phyloP scores from a whole-genome alignment of 1,284 basidiomycete genomes.

The Sporisorium exsertum region DNA sequence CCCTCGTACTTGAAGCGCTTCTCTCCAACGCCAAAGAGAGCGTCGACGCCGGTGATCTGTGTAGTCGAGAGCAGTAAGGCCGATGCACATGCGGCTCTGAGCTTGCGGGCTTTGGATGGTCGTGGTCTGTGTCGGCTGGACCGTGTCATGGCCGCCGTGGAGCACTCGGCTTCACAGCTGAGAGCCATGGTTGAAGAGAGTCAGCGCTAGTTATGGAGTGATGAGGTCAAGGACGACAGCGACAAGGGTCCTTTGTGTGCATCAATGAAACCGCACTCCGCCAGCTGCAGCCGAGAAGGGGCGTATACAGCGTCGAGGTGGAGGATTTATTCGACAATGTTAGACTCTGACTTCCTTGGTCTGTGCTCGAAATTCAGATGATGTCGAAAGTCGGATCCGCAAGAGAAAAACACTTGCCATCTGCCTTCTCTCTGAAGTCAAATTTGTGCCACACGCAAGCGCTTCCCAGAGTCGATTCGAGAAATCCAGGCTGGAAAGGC shows the following conservation, averaged over 20 bases:
- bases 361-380: background rate
- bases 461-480: background rate
- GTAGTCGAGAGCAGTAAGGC: slow-evolving; percentile 28
- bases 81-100: slow-evolving; percentile 23
- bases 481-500: background rate
- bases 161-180: slow-evolving; percentile 41
- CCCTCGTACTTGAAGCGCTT: slow-evolving; percentile 87
- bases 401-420: background rate
- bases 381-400: background rate
- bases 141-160: slow-evolving; percentile 20
- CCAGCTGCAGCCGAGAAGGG: background rate
- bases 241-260: slow-evolving; percentile 21
- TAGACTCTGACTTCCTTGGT: slow-evolving; percentile 3
- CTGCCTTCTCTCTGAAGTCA: background rate
- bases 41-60: slow-evolving; percentile 22
- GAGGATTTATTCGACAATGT: slow-evolving; percentile 14
- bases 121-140: slow-evolving; percentile 1
- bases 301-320: slow-evolving; percentile 13
- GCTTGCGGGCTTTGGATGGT: slow-evolving; percentile 16
- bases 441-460: background rate
- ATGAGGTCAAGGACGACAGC: slow-evolving; percentile 1
- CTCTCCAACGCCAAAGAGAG: slow-evolving; percentile 57
- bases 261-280: background rate
- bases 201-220: background rate
- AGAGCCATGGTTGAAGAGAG: slow-evolving; percentile 18